A percentile compares a stretch with the other conserved stretches of the same genome.
phyloP scores from a whole-genome alignment of 257 asterid species.

The Haberlea rhodopensis region DNA sequence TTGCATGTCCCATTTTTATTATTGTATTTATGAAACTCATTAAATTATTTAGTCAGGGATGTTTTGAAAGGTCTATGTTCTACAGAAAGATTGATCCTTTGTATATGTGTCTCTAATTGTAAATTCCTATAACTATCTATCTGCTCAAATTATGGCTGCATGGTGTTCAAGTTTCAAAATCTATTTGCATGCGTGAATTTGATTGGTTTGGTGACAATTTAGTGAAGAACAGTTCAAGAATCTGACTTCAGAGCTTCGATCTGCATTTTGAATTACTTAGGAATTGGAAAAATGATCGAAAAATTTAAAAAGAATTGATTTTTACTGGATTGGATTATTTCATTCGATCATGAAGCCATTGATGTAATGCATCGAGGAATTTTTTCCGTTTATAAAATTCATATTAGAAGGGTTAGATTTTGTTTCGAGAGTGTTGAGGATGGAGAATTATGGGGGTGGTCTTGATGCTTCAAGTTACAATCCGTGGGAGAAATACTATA shows the following conservation, averaged over 20 bases:
- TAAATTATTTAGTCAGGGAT: background rate
- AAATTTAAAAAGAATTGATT: background rate
- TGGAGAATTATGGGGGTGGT: background rate
- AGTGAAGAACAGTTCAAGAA: background rate
- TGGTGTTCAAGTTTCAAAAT: no score
- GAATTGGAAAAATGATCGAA: background rate
- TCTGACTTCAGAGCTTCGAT: background rate
- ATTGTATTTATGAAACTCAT: background rate
- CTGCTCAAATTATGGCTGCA: no score
- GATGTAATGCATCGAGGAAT: background rate
- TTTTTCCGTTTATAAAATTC: background rate
- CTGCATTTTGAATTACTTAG: no score
- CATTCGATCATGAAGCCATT: no score
- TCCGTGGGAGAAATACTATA: no score
- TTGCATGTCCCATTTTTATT: background rate
- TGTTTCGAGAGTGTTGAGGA: background rate
- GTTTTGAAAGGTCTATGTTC: background rate
- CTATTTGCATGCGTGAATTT: background rate
- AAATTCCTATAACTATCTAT: no score
- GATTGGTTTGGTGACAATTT: background rate
- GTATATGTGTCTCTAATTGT: background rate
- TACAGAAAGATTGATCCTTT: no score
- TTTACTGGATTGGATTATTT: background rate
- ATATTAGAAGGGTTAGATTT: background rate
- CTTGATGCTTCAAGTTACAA: background rate